Percentiles rank a stretch among this genome's conserved stretches.
phyloP scores from a whole-genome alignment of 1,284 basidiomycete species.

The Pseudozyma sp. region DNA sequence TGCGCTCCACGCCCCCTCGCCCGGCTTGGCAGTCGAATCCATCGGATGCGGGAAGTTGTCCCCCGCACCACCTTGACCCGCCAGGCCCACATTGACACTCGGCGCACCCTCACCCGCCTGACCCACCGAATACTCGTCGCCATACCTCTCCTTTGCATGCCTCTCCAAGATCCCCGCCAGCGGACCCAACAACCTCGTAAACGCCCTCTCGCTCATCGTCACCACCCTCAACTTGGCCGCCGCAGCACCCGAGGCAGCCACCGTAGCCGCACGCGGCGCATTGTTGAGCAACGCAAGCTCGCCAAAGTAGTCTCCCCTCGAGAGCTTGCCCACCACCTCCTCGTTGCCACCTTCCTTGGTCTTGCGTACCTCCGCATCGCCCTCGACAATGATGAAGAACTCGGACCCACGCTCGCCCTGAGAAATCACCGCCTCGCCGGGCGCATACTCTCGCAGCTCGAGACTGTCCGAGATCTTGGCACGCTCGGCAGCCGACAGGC shows the following conservation, averaged over 20 bases:
- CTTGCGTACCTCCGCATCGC: conserved; percentile 88
- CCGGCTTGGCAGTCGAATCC: conserved; percentile 44
- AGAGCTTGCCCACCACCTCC: conserved; percentile 76
- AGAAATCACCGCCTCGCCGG: conserved; percentile 85
- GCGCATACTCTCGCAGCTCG: conserved; percentile 82
- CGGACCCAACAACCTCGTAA: conserved; percentile 92
- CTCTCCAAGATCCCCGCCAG: conserved; percentile 87
- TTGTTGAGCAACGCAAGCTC: conserved; percentile 86
- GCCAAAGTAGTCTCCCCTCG: conserved; percentile 97
- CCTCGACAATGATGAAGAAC: conserved; percentile 96
- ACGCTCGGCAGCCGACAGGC: conserved; percentile 85
- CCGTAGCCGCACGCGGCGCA: conserved; percentile 90
- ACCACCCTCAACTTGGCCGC: conserved; percentile 75
- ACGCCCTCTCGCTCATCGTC: conserved; percentile 90
- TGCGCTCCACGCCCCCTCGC: conserved; percentile 40
- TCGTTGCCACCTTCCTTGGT: conserved; percentile 72
- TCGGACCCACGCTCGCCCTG: conserved; percentile 96
- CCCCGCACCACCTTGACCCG: conserved; percentile 1
- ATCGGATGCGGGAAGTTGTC: conserved; percentile 31
- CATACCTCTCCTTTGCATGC: conserved; percentile 73
- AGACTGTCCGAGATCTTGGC: conserved; percentile 98
- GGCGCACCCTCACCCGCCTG: neutral
- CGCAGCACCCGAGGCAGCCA: conserved; percentile 77
- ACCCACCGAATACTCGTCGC: conserved; percentile 25
- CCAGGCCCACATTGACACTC: neutral